Evolutionary conservation across 192 early-diverging fungal species (phyloP).

Genomic region (Radiomyces spectabilis): DNA sequence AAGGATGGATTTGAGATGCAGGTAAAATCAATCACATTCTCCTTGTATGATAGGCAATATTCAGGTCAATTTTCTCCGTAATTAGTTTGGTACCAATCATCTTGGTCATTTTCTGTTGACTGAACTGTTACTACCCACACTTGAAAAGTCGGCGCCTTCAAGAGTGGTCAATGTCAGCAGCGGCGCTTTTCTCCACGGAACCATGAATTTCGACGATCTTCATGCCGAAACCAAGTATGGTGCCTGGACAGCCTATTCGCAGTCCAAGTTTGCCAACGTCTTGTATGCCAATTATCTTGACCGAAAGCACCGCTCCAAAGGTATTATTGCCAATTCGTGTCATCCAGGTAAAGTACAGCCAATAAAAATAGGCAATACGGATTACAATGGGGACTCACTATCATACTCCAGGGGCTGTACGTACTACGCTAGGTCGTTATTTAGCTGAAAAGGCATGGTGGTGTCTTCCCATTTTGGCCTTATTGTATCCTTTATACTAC

Average conservation of each 20-base stretch:
- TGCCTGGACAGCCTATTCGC: not conserved
- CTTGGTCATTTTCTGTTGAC: constrained; percentile 10
- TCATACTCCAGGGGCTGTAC: too few species aligned
- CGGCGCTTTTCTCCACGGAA: not conserved
- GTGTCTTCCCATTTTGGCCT: too few species aligned
- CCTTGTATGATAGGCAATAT: not conserved
- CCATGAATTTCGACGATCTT: constrained; percentile 9
- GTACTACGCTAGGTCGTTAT: too few species aligned
- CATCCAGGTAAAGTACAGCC: not conserved
- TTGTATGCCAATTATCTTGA: not conserved
- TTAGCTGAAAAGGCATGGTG: too few species aligned
- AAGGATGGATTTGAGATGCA: constrained; percentile 13
- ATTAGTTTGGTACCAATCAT: constrained; percentile 12
- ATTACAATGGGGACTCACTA: not conserved
- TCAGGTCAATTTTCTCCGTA: too few species aligned
- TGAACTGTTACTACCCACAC: constrained; percentile 3
- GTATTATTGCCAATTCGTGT: not conserved
- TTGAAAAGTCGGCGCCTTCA: constrained; percentile 1
- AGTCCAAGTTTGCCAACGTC: constrained; percentile 10
- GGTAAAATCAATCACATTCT: not conserved
- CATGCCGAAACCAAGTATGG: not conserved
- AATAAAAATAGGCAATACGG: not conserved
- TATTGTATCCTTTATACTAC: not conserved
- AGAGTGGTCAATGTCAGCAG: constrained; percentile 5
- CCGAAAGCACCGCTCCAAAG: not conserved